Evolutionary conservation across 192 early-diverging fungal genomes (phyloP).

Genomic region (Podila verticillata): DNA sequence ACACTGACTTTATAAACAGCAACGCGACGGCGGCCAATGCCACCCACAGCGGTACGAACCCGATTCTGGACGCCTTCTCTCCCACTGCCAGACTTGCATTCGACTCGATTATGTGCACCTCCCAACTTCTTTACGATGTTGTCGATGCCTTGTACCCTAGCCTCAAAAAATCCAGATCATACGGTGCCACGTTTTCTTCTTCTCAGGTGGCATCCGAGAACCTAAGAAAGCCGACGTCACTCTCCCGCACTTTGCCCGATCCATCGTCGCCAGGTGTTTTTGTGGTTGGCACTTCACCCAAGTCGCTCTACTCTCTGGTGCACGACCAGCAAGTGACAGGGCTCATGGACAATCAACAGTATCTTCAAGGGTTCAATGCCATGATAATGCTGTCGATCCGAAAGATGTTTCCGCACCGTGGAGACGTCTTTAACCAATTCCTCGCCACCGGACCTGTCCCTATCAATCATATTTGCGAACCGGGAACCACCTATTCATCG

Average conservation of each 20-base stretch:
- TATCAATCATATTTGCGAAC: conserved; percentile 18
- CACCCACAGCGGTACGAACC: neutral
- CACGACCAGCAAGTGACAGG: conserved; percentile 19
- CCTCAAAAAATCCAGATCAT: neutral
- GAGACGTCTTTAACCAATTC: conserved; percentile 18
- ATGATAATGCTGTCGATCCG: conserved; percentile 29
- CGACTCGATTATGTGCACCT: conserved; percentile 44
- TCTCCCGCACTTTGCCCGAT: conserved; percentile 12
- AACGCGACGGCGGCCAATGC: neutral
- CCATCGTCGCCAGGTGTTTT: conserved; percentile 30
- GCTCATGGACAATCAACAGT: conserved; percentile 31
- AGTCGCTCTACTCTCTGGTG: conserved; percentile 21
- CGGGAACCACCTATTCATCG: conserved; percentile 22
- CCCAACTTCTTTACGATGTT: conserved; percentile 18
- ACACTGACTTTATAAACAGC: conserved; percentile 6
- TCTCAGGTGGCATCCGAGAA: neutral
- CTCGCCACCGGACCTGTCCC: conserved; percentile 19
- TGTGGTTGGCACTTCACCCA: conserved; percentile 29
- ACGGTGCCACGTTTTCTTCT: neutral
- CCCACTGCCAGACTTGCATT: conserved; percentile 9
- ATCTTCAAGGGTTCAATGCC: conserved; percentile 35
- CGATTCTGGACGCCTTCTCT: conserved; percentile 18
- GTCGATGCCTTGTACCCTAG: conserved; percentile 20
- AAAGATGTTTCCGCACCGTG: conserved; percentile 39
- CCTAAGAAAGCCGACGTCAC: neutral